Evolutionary conservation across 2,329 filamentous ascomycete genomes (phyloP), one percentile per base, ranked within the genome.

Genomic region (Alternaria sp.): DNA sequence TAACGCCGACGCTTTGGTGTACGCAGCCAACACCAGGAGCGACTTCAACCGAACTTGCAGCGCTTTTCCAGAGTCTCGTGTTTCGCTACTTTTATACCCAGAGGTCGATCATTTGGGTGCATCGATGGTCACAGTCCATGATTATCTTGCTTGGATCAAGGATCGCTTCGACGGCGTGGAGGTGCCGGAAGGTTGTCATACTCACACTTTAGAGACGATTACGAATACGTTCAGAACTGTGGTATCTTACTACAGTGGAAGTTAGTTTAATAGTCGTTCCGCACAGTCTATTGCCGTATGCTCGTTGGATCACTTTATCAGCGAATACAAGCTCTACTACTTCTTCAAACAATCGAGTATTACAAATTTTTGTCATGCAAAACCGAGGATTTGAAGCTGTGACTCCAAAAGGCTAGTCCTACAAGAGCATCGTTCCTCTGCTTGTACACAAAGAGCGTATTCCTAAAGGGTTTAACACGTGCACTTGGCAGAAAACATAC

Each of bases 271-370:
- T 7, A 5, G 7, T 37, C 14, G 4, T n/a, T 15, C 7, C 15
- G 33, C 33, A n/a, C 4, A n/a, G 14, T 37, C 15, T 37, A 3
- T n/a, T 3, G 4, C 33, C 15, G 0, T n/a, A 9, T 5, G 2
- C 0, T 14, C 15, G 33, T n/a, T 37, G 33, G 0, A 37, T 37
- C 1, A 15, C 6, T 37, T 10, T 9, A 0, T n/a, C 5, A 10
- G 33, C 4, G 15, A 37, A 4, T 37, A n/a, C 7, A n/a, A n/a
- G 7, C 33, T 5, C 15, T 10, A 37, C 4, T 37, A 37, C 33
- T 5, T 37, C 1, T 10, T 5, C 33, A 37, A 10, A 3, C 0
- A 3, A 9, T n/a, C 4, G 9, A 5, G 0, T 37, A 37, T 7
- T 37, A 37, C 33, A 37, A 5, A 3, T 2, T 2, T 9, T 37